Conservation (phyloP, 129 eudicot genomes). For the Helianthus tuberosus region DNA sequence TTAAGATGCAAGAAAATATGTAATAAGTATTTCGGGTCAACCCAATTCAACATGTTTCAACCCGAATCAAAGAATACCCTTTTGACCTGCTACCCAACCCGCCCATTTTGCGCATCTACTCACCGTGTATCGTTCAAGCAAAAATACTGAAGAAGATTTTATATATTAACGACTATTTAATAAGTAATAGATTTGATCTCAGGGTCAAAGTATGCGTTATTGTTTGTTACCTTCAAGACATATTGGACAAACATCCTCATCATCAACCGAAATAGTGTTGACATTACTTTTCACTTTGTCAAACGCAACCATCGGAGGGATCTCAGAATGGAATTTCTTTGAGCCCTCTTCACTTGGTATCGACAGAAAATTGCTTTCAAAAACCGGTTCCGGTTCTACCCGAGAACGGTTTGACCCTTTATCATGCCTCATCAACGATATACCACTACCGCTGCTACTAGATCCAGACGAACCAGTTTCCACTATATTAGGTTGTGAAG, state of each 20-base stretch:
- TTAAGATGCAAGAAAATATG: neutral
- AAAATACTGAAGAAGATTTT: neutral
- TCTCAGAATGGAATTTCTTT: constrained; percentile 23
- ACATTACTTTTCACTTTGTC: constrained; percentile 28
- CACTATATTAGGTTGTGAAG: constrained; percentile 33
- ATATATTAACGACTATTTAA: neutral
- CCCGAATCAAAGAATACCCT: neutral
- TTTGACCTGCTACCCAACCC: neutral
- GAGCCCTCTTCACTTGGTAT: constrained; percentile 31
- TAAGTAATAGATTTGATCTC: constrained; percentile 5
- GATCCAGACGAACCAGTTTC: constrained; percentile 39
- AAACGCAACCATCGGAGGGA: constrained; percentile 30
- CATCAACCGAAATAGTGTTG: constrained; percentile 36
- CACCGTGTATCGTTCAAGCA: neutral
- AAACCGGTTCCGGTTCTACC: constrained; percentile 32
- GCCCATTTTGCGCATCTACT: constrained; percentile 14
- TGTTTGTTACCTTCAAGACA: constrained; percentile 40
- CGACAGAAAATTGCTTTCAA: constrained; percentile 20
- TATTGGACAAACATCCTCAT: constrained; percentile 43
- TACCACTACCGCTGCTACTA: constrained; percentile 30
- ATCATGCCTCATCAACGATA: constrained; percentile 30
- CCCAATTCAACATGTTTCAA: neutral
- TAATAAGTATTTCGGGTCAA: neutral
- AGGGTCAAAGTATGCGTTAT: neutral
- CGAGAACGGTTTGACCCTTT: constrained; percentile 33